A percentile compares a stretch with the other conserved stretches of the same genome.
These are phyloP conservation scores for Daedaleopsis nitida DNA, from an alignment of 768 basidiomycete species.

Conservation along the genomic window DNA sequence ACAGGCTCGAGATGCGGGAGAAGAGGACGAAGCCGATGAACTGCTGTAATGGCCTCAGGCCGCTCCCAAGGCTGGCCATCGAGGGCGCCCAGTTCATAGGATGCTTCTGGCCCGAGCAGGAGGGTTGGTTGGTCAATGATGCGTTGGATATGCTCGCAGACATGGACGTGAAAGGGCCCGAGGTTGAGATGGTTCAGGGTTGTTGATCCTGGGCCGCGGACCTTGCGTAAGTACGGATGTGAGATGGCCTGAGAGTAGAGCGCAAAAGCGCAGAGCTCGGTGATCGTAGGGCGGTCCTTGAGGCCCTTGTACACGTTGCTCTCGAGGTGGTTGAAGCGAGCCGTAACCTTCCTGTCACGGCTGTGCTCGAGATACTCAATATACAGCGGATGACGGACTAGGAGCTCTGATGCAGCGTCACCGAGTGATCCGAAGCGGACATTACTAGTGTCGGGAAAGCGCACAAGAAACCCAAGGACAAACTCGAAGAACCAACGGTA, in stretches of 20 bases:
- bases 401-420: conserved; percentile 30
- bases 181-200: neutral
- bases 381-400: conserved; percentile 31
- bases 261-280: conserved; percentile 10
- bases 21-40: neutral
- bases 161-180: neutral
- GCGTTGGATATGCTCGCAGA: neutral
- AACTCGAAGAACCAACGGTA: conserved; percentile 26
- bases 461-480: conserved; percentile 12
- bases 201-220: neutral
- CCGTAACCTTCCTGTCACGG: conserved; percentile 29
- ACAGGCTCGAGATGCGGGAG: neutral
- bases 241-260: conserved; percentile 1
- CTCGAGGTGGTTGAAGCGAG: conserved; percentile 37
- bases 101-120: neutral
- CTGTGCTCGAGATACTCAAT: conserved; percentile 30
- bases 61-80: neutral
- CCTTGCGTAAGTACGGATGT: neutral
- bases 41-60: neutral
- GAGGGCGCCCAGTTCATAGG: neutral
- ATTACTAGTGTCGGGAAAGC: conserved; percentile 39
- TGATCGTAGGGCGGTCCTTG: conserved; percentile 17
- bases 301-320: conserved; percentile 18
- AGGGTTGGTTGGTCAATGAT: neutral
- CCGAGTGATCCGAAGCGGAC: conserved; percentile 36